These are phyloP conservation scores for Maudiozyma pseudohumilis DNA, from an alignment of 805 yeast genomes.

Conservation along the genomic window DNA sequence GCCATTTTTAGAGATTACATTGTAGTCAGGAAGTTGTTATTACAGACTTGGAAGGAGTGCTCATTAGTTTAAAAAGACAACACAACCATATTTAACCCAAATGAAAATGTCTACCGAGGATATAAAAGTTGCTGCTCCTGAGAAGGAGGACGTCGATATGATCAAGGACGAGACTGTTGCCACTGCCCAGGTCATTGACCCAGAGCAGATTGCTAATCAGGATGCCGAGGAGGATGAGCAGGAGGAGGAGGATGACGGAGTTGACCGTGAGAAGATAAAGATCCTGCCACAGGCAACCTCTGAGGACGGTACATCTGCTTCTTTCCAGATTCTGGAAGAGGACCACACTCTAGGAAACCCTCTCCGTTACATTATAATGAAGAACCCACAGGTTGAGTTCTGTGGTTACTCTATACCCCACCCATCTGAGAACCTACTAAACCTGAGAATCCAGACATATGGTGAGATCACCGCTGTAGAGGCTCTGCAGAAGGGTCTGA, in stretches of 20 bases:
- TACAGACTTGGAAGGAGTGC: too few species aligned
- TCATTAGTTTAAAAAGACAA: background rate
- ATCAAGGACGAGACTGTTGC: slow-evolving; percentile 4
- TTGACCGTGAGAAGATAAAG: slow-evolving; percentile 48
- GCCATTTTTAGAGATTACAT: too few species aligned
- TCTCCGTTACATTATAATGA: slow-evolving; percentile 87
- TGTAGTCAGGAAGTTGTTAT: too few species aligned
- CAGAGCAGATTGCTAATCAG: background rate
- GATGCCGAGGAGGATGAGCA: slow-evolving; percentile 11
- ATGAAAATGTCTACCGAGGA: slow-evolving; percentile 1
- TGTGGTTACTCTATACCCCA: slow-evolving; percentile 98
- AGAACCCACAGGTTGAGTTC: slow-evolving; percentile 95
- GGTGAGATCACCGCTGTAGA: slow-evolving; percentile 78
- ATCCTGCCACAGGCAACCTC: slow-evolving; percentile 69
- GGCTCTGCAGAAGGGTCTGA: slow-evolving; percentile 85
- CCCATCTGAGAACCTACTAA: slow-evolving; percentile 85
- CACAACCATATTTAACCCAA: background rate
- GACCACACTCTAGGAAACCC: slow-evolving; percentile 97
- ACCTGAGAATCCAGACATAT: slow-evolving; percentile 89
- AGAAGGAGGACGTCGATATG: slow-evolving; percentile 7
- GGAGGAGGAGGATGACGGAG: slow-evolving; percentile 32
- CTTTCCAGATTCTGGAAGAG: slow-evolving; percentile 86
- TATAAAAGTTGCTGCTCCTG: background rate
- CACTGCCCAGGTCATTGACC: background rate
- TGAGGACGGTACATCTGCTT: slow-evolving; percentile 89